These are phyloP conservation scores for Nicotiana knightiana DNA, from an alignment of 257 asterid species.

Conservation along the genomic window DNA sequence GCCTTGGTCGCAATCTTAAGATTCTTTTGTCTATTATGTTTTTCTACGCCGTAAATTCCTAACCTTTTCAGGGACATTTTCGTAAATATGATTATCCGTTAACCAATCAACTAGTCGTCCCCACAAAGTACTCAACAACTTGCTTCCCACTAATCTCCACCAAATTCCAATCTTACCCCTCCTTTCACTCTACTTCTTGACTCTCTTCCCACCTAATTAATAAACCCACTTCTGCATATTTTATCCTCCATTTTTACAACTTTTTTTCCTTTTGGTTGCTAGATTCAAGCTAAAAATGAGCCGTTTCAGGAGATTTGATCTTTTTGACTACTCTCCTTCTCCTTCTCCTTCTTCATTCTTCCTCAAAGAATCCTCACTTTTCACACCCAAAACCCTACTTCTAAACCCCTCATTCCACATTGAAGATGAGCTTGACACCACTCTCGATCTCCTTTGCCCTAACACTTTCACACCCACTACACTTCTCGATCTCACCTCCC, in stretches of 20 bases:
- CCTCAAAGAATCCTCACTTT: constrained; percentile 31
- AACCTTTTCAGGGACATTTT: neutral
- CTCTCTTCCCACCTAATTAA: neutral
- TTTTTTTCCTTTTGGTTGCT: neutral
- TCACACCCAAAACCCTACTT: constrained; percentile 28
- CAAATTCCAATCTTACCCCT: neutral
- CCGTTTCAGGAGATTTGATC: constrained; percentile 51
- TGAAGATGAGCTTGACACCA: constrained; percentile 36
- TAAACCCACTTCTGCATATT: neutral
- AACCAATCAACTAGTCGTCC: neutral
- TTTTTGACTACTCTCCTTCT: constrained; percentile 35
- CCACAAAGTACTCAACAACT: neutral
- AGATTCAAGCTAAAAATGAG: constrained; percentile 36
- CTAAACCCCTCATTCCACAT: constrained; percentile 28
- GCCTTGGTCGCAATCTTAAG: neutral
- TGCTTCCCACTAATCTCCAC: neutral
- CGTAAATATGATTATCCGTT: neutral
- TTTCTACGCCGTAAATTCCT: neutral
- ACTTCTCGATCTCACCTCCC: constrained; percentile 4
- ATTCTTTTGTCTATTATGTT: constrained; percentile 6
- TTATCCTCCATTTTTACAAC: neutral
- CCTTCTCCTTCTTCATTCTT: constrained; percentile 20
- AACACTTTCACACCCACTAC: constrained; percentile 3
- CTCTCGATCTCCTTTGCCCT: constrained; percentile 40
- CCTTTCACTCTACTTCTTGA: neutral